Conservation (phyloP, 2,329 filamentous ascomycete species). For the Ceratocystis ficicola region DNA sequence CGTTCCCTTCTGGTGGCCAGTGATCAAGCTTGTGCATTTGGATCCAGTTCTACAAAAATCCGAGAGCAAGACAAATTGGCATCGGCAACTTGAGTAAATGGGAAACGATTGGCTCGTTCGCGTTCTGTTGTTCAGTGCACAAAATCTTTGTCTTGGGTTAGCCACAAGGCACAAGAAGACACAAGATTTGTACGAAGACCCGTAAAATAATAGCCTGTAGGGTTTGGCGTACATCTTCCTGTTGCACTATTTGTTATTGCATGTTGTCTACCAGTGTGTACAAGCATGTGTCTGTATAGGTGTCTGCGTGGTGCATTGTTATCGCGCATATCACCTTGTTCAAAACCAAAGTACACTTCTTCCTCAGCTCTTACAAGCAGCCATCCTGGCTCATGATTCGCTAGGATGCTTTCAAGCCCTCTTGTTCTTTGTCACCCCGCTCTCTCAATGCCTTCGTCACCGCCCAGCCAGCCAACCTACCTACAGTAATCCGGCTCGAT, state of each 20-base stretch:
- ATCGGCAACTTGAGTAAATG: not conserved
- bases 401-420: not conserved
- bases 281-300: not conserved
- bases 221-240: not conserved
- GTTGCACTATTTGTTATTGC: not conserved
- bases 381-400: not conserved
- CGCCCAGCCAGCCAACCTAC: not conserved
- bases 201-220: not conserved
- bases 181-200: not conserved
- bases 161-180: not conserved
- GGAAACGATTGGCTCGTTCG: constrained; percentile 2
- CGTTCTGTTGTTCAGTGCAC: not conserved
- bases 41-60: not conserved
- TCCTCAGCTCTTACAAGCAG: not conserved
- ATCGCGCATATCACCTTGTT: not conserved
- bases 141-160: not conserved
- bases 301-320: constrained; percentile 3
- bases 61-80: not conserved
- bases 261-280: not conserved
- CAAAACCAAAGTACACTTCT: not conserved
- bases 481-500: too few species aligned
- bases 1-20: not conserved
- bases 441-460: not conserved
- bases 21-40: not conserved
- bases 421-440: not conserved